A percentile compares a stretch with the other conserved stretches of the same genome.
Conservation (phyloP, 371 early-diverging fungal species). For the Mortierella sp. region DNA sequence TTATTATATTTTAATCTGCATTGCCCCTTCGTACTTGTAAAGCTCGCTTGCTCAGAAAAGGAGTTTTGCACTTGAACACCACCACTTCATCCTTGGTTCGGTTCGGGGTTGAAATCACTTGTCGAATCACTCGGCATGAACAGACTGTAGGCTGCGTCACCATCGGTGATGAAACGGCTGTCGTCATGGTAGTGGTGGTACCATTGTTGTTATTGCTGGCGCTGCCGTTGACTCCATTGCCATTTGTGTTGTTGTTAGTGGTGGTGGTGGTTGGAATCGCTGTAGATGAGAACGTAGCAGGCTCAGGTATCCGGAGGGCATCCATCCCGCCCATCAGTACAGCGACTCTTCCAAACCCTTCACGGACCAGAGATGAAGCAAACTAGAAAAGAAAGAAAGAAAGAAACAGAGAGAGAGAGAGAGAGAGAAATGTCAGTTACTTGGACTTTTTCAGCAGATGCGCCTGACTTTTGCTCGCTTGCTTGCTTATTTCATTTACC, state of each 20-base stretch:
- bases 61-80: slow-evolving; percentile 49
- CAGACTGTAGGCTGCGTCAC: slow-evolving; percentile 22
- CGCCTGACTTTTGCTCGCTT: not conserved
- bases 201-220: not conserved
- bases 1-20: not conserved
- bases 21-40: not conserved
- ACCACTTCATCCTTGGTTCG: slow-evolving; percentile 45
- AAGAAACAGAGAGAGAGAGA: not conserved
- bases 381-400: slow-evolving; percentile 48
- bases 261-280: not conserved
- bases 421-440: not conserved
- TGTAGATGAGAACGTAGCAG: not conserved
- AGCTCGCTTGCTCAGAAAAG: slow-evolving; percentile 26
- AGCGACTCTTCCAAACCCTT: slow-evolving; percentile 60
- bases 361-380: slow-evolving; percentile 62
- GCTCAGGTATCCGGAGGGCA: slow-evolving; percentile 54
- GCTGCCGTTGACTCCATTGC: slow-evolving; percentile 10
- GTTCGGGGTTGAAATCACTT: slow-evolving; percentile 28
- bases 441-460: not conserved
- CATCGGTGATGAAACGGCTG: not conserved
- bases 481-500: slow-evolving; percentile 47
- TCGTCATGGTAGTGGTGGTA: not conserved
- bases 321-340: slow-evolving; percentile 69
- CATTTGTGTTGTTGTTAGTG: not conserved
- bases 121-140: slow-evolving; percentile 37